Conservation (phyloP, 2,329 filamentous ascomycete species). For the Aureobasidium sp. region DNA sequence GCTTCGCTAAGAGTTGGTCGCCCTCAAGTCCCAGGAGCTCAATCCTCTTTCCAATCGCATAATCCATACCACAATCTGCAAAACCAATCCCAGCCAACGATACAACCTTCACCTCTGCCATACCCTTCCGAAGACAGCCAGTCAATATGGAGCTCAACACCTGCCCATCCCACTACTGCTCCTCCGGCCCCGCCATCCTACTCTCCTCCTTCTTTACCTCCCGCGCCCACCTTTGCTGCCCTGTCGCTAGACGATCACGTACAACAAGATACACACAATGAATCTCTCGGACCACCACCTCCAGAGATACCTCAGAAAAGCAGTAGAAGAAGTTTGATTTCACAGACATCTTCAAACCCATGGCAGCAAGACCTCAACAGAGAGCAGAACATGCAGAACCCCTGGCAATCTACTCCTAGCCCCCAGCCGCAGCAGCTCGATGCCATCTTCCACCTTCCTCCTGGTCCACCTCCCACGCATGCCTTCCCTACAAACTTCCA, state of each 20-base stretch:
- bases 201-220: slow-evolving; percentile 37
- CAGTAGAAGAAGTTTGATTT: slow-evolving; percentile 6
- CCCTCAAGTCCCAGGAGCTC: slow-evolving; percentile 1
- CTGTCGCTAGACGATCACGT: slow-evolving; percentile 28
- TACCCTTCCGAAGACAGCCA: slow-evolving; percentile 32
- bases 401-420: background rate
- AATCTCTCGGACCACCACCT: background rate
- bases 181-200: slow-evolving; percentile 22
- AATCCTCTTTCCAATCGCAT: slow-evolving; percentile 32
- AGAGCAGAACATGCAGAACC: slow-evolving; percentile 20
- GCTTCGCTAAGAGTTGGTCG: slow-evolving; percentile 19
- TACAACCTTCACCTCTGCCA: slow-evolving; percentile 28
- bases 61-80: slow-evolving; percentile 35
- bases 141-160: slow-evolving; percentile 32
- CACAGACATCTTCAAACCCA: slow-evolving; percentile 14
- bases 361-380: slow-evolving; percentile 18
- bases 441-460: background rate
- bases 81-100: slow-evolving; percentile 32
- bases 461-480: background rate
- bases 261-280: background rate
- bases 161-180: slow-evolving; percentile 14
- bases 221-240: slow-evolving; percentile 33
- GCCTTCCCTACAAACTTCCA: background rate
- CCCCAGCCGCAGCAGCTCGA: background rate
- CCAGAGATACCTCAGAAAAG: slow-evolving; percentile 10